Evolutionary conservation across 345 rosid species (phyloP).

Genomic region (Barbarea vulgaris): DNA sequence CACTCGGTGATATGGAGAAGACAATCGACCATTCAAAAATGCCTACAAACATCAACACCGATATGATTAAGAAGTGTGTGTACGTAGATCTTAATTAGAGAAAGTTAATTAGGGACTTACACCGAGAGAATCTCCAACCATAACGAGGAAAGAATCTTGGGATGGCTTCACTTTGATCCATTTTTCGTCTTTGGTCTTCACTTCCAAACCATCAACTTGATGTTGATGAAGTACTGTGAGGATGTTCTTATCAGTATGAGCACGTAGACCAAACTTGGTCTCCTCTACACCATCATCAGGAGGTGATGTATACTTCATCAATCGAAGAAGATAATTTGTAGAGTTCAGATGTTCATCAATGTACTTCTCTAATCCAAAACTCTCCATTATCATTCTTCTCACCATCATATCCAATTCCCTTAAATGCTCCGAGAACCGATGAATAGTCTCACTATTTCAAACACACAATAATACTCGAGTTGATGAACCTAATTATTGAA

Average conservation of each 20-base stretch:
- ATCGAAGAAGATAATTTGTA: constrained; percentile 29
- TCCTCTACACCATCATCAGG: constrained; percentile 40
- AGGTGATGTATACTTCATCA: constrained; percentile 30
- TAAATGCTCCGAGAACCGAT: constrained; percentile 23
- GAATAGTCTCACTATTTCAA: constrained; percentile 37
- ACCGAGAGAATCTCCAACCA: constrained; percentile 55
- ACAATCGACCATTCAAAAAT: constrained; percentile 59
- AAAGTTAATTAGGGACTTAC: constrained; percentile 37
- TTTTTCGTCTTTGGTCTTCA: constrained; percentile 48
- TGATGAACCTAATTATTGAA: neutral
- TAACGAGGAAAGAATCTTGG: constrained; percentile 46
- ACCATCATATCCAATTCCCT: constrained; percentile 50
- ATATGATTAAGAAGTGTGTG: neutral
- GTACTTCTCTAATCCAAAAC: constrained; percentile 50
- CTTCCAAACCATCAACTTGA: constrained; percentile 57
- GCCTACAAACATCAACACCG: constrained; percentile 50
- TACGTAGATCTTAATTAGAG: no score
- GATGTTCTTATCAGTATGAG: constrained; percentile 61
- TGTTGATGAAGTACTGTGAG: constrained; percentile 59
- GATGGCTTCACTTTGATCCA: constrained; percentile 57
- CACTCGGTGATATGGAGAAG: constrained; percentile 60
- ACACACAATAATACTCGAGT: neutral
- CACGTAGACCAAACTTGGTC: constrained; percentile 43
- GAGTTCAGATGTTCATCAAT: constrained; percentile 43
- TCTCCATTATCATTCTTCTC: constrained; percentile 61